Conservation (phyloP, 108 stramenopile genomes). For the Discostella pseudostelligera region DNA sequence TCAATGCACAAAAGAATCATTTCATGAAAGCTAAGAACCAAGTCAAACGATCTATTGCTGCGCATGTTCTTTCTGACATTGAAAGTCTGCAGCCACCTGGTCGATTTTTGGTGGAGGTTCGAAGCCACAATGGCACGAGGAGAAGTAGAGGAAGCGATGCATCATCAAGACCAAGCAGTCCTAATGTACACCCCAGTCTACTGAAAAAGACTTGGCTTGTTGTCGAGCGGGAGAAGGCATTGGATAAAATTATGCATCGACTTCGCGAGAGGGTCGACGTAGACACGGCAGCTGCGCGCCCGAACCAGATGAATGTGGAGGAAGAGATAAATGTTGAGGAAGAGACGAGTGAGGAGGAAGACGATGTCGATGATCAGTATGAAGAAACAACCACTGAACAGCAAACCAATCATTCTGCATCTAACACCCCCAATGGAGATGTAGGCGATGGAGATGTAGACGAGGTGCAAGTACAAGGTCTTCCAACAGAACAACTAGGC, state of each 20-base stretch:
- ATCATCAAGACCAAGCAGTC: not conserved
- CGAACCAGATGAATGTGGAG: no score
- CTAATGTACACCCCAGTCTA: not conserved
- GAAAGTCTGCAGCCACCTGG: conserved; percentile 29
- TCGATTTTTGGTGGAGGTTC: conserved; percentile 33
- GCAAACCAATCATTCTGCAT: no score
- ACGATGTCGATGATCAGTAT: no score
- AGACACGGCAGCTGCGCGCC: no score
- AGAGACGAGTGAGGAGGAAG: no score
- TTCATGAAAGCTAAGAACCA: conserved; percentile 62
- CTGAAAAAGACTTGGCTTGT: conserved; percentile 4
- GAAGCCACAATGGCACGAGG: not conserved
- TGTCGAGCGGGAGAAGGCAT: conserved; percentile 7
- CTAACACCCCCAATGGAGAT: no score
- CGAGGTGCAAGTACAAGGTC: no score
- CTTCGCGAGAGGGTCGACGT: conserved; percentile 10
- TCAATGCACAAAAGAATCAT: conserved; percentile 53
- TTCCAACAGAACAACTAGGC: no score
- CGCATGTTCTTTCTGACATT: conserved; percentile 48
- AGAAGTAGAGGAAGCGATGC: not conserved
- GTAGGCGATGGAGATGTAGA: no score
- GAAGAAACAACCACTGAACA: no score
- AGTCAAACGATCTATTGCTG: conserved; percentile 60
- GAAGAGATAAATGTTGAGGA: no score
- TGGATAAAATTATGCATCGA: conserved; percentile 20